Base-by-base conservation (phyloP, 192 early-diverging fungal species). In the Podochytrium sp. region DNA sequence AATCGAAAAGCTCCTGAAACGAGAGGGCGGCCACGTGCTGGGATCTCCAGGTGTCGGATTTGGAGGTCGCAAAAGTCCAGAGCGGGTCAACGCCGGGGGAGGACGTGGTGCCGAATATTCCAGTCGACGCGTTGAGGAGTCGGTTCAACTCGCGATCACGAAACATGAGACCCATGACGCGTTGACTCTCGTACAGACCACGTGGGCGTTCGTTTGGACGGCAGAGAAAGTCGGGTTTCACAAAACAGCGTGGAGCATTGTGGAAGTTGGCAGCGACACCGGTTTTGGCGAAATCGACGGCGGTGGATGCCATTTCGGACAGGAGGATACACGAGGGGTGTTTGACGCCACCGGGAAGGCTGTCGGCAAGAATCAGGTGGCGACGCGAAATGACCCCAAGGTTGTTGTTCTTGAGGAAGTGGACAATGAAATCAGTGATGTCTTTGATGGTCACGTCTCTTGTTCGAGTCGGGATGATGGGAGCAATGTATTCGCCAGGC, bases 251-350 rank as follows among this genome's bases (percentile, higher is more conserved):
- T n/a, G 89, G 72, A 10, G 84, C 84, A 0, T 39, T 34, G 7
- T 53, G 65, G 23, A 91, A 65, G 6, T 55, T 58, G 6, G 86
- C 89, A 38, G 90, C 83, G n/a, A 74, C 78, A 20, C 77, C 77
- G 1, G 88, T 83, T 71, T 92, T 92, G 14, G 89, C 85, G 32
- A 87, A 92, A 73, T 92, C 91, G 1, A 92, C 90, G 0, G 91
- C 91, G 6, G 77, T 76, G 30, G 87, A 88, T 66, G 89, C 87
- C 3, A 92, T 74, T n/a, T 71, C 56, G 16, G 69, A 37, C 14
- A 59, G 40, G 4, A 47, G n/a, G 5, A 71, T 53, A 33, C 69
- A 71, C 14, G 58, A 35, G 3, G 69, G 57, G 32, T 71, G 53
- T 6, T 38, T 57, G 33, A 57, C 40, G 58, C 69, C 69, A n/a